Percentiles rank a stretch among this genome's conserved stretches.
These are phyloP conservation scores for Annulohypoxylon maeteangense DNA, from an alignment of 495 filamentous ascomycete genomes.

Conservation along the genomic window DNA sequence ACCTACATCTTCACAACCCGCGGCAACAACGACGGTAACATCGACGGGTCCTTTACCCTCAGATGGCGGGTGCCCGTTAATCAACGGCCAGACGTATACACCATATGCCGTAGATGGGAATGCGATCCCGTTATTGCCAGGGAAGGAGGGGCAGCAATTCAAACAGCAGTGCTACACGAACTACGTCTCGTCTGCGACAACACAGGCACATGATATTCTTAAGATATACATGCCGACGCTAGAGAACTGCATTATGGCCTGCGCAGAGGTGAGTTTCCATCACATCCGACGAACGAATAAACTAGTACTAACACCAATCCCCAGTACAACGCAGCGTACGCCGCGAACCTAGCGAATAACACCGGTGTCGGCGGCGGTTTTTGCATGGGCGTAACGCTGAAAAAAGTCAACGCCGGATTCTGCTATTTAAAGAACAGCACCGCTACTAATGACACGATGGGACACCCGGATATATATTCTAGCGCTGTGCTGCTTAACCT, in stretches of 20 bases:
- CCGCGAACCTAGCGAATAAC: conserved; percentile 23
- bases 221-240: conserved; percentile 49
- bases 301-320: not conserved
- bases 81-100: conserved; percentile 43
- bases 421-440: conserved; percentile 56
- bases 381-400: conserved; percentile 47
- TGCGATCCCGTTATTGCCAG: conserved; percentile 36
- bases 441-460: conserved; percentile 46
- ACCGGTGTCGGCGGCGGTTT: conserved; percentile 42
- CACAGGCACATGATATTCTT: conserved; percentile 48
- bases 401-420: conserved; percentile 43
- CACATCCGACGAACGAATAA: not conserved
- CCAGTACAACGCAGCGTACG: conserved; percentile 47
- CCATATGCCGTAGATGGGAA: conserved; percentile 44
- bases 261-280: conserved; percentile 36
- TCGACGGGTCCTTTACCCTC: conserved; percentile 31
- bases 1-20: conserved; percentile 6
- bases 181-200: conserved; percentile 37
- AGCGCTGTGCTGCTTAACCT: conserved; percentile 43
- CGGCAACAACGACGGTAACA: conserved; percentile 29
- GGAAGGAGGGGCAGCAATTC: conserved; percentile 43
- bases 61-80: conserved; percentile 44
- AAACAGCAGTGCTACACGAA: conserved; percentile 48
- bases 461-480: conserved; percentile 37
- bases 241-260: conserved; percentile 49